These are phyloP conservation scores for Nothophaeocryptopus gaeumannii DNA, from an alignment of 2,329 filamentous ascomycete species.

Conservation along the genomic window DNA sequence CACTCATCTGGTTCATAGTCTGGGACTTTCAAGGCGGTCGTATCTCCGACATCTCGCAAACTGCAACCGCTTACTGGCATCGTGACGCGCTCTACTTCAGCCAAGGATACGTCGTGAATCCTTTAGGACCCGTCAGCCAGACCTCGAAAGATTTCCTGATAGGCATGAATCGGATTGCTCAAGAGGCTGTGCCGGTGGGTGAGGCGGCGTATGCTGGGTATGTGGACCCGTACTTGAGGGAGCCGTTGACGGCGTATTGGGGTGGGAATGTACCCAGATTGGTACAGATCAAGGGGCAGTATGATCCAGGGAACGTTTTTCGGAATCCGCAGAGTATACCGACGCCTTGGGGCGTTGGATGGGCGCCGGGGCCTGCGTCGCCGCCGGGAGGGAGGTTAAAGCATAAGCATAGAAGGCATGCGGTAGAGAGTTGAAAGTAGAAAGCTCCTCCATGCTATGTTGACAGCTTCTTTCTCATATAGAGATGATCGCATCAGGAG, in stretches of 20 bases:
- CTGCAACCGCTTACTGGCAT: constrained; percentile 23
- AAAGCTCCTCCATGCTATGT: too few relatives aligned
- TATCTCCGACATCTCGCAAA: constrained; percentile 18
- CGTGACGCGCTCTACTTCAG: constrained; percentile 23
- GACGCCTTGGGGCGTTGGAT: constrained; percentile 1
- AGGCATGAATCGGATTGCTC: constrained; percentile 16
- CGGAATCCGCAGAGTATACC: constrained; percentile 23
- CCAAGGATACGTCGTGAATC: constrained; percentile 20
- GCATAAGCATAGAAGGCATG: neutral
- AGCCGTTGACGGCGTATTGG: constrained; percentile 32
- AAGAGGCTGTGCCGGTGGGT: constrained; percentile 13
- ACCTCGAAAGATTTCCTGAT: constrained; percentile 14
- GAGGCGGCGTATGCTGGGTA: constrained; percentile 24
- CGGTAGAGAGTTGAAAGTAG: too few relatives aligned
- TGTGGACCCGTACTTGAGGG: constrained; percentile 31
- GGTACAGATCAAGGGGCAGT: constrained; percentile 31
- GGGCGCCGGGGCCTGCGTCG: neutral
- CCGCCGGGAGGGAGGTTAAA: neutral
- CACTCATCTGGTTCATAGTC: constrained; percentile 20
- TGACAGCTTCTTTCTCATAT: too few relatives aligned
- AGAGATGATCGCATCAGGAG: too few relatives aligned
- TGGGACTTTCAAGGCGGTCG: constrained; percentile 22
- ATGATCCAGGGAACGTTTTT: constrained; percentile 33
- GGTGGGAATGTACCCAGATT: constrained; percentile 31
- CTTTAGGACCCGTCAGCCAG: constrained; percentile 5